Evolutionary conservation across 176 grass and related monocot genomes (phyloP).

Genomic region (Oryza officinalis): DNA sequence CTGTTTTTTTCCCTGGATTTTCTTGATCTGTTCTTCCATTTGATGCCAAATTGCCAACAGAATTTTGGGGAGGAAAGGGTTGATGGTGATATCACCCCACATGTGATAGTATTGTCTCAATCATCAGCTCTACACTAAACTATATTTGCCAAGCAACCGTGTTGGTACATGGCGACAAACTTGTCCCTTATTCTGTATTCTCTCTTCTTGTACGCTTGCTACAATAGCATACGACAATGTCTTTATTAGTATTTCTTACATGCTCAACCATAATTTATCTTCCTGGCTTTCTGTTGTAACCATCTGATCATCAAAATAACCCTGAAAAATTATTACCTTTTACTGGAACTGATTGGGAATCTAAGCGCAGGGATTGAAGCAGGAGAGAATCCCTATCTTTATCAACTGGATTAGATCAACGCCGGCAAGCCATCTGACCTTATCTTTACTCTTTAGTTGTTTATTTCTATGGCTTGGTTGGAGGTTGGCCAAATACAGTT

Average conservation of each 20-base stretch:
- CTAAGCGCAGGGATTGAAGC: background rate
- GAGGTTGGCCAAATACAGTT: slow-evolving; percentile 1
- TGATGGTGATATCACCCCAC: slow-evolving; percentile 18
- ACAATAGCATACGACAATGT: background rate
- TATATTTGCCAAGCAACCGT: slow-evolving; percentile 27
- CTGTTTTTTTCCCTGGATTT: background rate
- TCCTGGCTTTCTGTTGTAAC: background rate
- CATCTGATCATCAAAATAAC: background rate
- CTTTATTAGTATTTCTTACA: background rate
- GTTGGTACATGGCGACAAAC: background rate
- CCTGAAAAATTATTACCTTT: background rate
- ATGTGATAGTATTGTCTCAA: background rate
- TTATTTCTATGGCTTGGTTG: slow-evolving; percentile 7
- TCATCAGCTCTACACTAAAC: slow-evolving; percentile 11
- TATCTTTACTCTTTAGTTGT: background rate
- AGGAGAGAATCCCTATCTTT: background rate
- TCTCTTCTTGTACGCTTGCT: background rate
- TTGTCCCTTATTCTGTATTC: background rate
- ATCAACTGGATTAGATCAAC: slow-evolving; percentile 14
- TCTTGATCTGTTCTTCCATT: background rate
- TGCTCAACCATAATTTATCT: background rate
- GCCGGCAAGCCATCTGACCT: background rate
- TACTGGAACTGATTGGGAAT: background rate
- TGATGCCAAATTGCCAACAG: slow-evolving; percentile 13
- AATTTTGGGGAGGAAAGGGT: background rate